A percentile compares a stretch with the other conserved stretches of the same genome.
Conservation (phyloP, 805 yeast species). For the Metschnikowia similis region DNA sequence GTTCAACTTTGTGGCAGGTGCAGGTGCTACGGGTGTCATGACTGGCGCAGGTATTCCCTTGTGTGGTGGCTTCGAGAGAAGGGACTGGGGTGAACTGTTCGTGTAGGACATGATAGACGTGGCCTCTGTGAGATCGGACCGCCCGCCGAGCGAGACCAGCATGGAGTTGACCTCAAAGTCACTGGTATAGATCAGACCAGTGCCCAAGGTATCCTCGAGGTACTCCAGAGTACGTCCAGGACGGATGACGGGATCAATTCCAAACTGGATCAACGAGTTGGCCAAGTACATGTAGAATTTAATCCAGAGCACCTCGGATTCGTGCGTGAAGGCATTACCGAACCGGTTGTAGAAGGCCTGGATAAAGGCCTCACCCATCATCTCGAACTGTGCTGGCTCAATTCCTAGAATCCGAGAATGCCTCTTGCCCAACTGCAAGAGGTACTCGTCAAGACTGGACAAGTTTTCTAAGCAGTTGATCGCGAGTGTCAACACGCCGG, state of each 20-base stretch:
- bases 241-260: constrained; percentile 45
- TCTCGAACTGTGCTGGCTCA: constrained; percentile 60
- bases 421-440: constrained; percentile 63
- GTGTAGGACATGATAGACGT: constrained; percentile 5
- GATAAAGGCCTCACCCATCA: constrained; percentile 70
- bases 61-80: not conserved
- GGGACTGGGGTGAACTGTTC: not conserved
- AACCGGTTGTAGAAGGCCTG: constrained; percentile 67
- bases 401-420: constrained; percentile 74
- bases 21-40: not conserved
- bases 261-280: constrained; percentile 60
- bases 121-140: constrained; percentile 8
- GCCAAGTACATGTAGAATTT: constrained; percentile 65
- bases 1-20: not conserved
- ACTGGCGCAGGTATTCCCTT: not conserved
- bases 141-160: constrained; percentile 7
- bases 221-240: constrained; percentile 4
- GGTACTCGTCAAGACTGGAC: constrained; percentile 51
- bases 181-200: constrained; percentile 9
- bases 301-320: constrained; percentile 68
- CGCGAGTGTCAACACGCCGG: constrained; percentile 70
- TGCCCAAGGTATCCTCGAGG: not conserved
- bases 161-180: constrained; percentile 10
- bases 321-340: constrained; percentile 48
- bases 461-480: constrained; percentile 61